Base-by-base conservation (phyloP, 2,329 filamentous ascomycete genomes). In the Aspergillus puulaauensis region DNA sequence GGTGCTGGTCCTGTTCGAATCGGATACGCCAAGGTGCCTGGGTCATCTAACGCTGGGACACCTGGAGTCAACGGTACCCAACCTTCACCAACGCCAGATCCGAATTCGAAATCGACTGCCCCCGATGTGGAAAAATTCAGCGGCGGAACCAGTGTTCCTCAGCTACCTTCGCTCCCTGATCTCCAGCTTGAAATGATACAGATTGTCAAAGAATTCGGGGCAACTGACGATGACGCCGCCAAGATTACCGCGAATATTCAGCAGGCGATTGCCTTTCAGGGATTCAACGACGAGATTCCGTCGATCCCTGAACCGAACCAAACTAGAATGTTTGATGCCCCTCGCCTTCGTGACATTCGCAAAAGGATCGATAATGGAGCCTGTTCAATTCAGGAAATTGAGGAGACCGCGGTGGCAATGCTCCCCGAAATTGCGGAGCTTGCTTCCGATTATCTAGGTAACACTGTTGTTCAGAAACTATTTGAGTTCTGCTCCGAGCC, bases 381-480 rank as follows among this genome's bases (percentile, higher is more conserved):
- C 58, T 87, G 93, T 73, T 89, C 90, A 1, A 85, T 90, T 60
- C 82, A 88, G 17, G 95, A 99, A 74, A 96, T 98, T 65, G 95
- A 99, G 75, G 89, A 87, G 63, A 96, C 95, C 62, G 95, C 95
- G 41, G 82, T 90, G 60, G 90, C 91, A 61, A 99, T 99, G 95
- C 84, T 99, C 15, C 91, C 93, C 9, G 95, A 99, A 74, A 95
- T 99, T 71, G 91, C 93, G 4, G 95, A 99, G 75, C 82, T 99
- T 23, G 85, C 95, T 2, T 96, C 93, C 0, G 95, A 99, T 75
- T 99, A 99, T 69, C 84, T 99, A 33, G 95, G 95, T 66, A 99
- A 99, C 78, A 99, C 95, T 0, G 95, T 99, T n/a, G 93, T 99
- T 17, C 95, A 99, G 78, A 99, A 99, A 77, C 81, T 99, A 46